Evolutionary conservation across 208 protist species (phyloP), one percentile per base, ranked within the genome.

Genomic region (Leishmania aethiopica): DNA sequence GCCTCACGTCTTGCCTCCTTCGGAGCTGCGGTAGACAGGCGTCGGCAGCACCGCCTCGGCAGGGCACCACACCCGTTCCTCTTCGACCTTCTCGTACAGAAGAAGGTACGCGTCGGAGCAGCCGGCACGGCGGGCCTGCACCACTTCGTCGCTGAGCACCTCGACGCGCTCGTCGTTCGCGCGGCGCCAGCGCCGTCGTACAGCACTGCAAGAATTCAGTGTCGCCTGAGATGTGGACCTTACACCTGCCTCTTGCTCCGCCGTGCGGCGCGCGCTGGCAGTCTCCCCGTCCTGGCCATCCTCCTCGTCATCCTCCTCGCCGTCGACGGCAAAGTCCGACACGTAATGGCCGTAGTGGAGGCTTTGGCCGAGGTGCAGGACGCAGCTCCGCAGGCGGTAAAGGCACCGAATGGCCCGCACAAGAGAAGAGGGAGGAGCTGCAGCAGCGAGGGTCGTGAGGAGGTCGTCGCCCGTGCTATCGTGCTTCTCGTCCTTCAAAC

Each of bases 291-390:
- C 67, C 28, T 51, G 11, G 66, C 28, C 60, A 57, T 40, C 53
- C 42, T 74, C 69, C 69, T 51, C 32, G 74, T 37, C 60, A 42
- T 28, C 37, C 42, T 80, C 55, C 32, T 71, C 60, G 17, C 64
- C 72, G 13, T 82, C 73, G 13, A 88, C 82, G 10, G 83, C 84
- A 57, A 96, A 96, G 67, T 94, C 86, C 8, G 92, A 79, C 2
- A 94, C 84, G 84, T 96, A 96, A 84, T 96, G 92, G 11, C 92
- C 92, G 62, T 73, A 89, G 67, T 93, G 74, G 7, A 93, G 83
- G 28, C 76, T 85, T 3, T 42, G 42, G 19, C 92, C 92, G n/a
- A 91, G 82, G 73, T 96, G 92, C 53, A 89, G 75, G 13, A 96
- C 89, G 40, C 83, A 74, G 57, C 88, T 86, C 32, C 86, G 82